Evolutionary conservation across 768 basidiomycete species (phyloP), one percentile per base, ranked within the genome.

Genomic region (Dendrothele bispora): DNA sequence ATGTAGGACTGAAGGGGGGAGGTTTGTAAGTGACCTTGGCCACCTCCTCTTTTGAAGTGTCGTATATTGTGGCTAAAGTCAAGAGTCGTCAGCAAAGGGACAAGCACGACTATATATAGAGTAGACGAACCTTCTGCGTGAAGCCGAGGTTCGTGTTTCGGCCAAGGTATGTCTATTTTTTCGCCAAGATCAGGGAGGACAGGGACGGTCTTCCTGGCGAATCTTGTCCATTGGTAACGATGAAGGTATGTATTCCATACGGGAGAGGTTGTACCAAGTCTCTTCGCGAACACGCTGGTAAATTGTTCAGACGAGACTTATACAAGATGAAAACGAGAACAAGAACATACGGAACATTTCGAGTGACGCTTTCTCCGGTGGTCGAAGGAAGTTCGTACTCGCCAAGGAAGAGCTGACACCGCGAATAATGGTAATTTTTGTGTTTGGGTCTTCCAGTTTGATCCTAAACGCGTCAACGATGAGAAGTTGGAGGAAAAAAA

Each of bases 331-430:
- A n/a, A 22, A 30, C 48, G 44, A 21, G 18, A 21, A 46, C n/a
- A 24, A 27, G 46, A 18, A 65, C 81, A 57, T 57, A 84, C 82
- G 80, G 74, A 26, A 74, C 65, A 44, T 66, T 61, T 30, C 65
- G 63, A 40, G 63, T 59, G 55, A 71, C 73, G 34, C 62, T 52
- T 25, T 47, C 26, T 15, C 17, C 61, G 58, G 48, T 65, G 66
- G 51, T 67, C 54, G 41, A 67, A 25, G 82, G 78, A 51, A 84
- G 75, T 54, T 82, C 79, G 57, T 75, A 78, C 51, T 84, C 74
- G 14, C 86, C 87, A 43, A 92, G 63, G 60, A 80, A 88, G 21
- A 93, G 75, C 59, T 92, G 90, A 61, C 88, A 89, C 56, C 80
- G 75, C 1, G 89, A 86, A 60, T 93, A 93, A 61, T 88, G 85